These are phyloP conservation scores for Cercospora citrullina DNA, from an alignment of 2,329 filamentous ascomycete species.

Conservation along the genomic window DNA sequence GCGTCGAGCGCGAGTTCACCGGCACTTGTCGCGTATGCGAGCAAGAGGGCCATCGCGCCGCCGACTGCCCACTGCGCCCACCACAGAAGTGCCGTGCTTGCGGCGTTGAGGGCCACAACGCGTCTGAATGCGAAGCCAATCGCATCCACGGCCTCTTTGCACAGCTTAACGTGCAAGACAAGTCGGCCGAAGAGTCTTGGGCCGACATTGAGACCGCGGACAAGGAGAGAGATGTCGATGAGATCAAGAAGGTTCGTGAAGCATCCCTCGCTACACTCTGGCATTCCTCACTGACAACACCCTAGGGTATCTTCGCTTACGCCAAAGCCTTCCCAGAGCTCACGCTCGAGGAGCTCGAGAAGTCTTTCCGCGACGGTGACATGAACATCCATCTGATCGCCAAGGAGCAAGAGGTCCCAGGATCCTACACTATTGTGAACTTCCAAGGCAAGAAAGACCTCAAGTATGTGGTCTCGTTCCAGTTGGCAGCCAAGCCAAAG, in stretches of 20 bases:
- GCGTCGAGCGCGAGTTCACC: conserved; percentile 53
- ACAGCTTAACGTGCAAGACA: conserved; percentile 39
- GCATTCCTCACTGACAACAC: conserved; percentile 11
- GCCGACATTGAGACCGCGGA: conserved; percentile 55
- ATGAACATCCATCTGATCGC: conserved; percentile 64
- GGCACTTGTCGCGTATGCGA: conserved; percentile 62
- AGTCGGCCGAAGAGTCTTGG: conserved; percentile 59
- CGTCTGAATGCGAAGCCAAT: conserved; percentile 58
- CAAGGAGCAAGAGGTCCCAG: conserved; percentile 55
- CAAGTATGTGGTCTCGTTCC: conserved; percentile 54
- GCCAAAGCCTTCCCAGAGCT: conserved; percentile 60
- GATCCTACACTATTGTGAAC: conserved; percentile 69
- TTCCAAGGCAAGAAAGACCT: conserved; percentile 63
- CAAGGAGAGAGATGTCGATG: conserved; percentile 59
- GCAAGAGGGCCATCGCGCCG: conserved; percentile 56
- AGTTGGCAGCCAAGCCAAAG: conserved; percentile 48
- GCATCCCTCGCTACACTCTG: not conserved
- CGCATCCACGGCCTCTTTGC: conserved; percentile 59
- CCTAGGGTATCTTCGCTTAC: conserved; percentile 51
- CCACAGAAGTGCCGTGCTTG: conserved; percentile 63
- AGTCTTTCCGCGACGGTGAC: conserved; percentile 56
- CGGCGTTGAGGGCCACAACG: conserved; percentile 57
- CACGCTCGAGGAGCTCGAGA: conserved; percentile 63
- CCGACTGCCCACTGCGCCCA: conserved; percentile 63
- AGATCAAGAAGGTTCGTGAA: conserved; percentile 57